Conservation (phyloP, 2,329 filamentous ascomycete genomes). For the Trichoderma sp. region DNA sequence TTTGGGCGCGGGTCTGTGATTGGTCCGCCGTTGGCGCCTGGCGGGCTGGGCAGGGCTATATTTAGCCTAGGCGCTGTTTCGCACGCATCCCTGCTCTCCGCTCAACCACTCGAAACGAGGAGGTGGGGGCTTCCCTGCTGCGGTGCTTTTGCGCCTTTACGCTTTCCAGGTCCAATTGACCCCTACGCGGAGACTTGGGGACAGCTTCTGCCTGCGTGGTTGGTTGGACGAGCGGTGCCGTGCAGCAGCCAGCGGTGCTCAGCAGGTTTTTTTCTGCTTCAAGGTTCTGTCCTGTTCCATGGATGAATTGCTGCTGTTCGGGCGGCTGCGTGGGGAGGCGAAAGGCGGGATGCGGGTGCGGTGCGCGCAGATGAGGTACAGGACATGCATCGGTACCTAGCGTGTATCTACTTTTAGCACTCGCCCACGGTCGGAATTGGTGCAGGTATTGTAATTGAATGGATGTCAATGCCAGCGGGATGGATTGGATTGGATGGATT, state of each 20-base stretch:
- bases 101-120: conserved; percentile 21
- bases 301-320: background rate
- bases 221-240: conserved; percentile 11
- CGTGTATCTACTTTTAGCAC: conserved; percentile 8
- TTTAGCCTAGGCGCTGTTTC: conserved; percentile 30
- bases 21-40: conserved; percentile 33
- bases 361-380: background rate
- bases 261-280: background rate
- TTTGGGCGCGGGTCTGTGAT: conserved; percentile 28
- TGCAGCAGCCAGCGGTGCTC: background rate
- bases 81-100: conserved; percentile 18
- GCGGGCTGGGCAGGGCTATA: conserved; percentile 32
- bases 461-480: background rate
- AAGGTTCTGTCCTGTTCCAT: background rate
- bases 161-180: background rate
- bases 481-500: background rate
- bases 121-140: conserved; percentile 14
- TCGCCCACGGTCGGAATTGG: background rate
- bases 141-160: background rate
- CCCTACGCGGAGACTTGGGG: conserved; percentile 2
- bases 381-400: background rate
- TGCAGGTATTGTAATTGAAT: background rate
- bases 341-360: background rate
- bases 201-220: background rate
- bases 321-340: conserved; percentile 11